Base-by-base conservation (phyloP, 2,329 filamentous ascomycete species). In the Fusarium pilosicola region DNA sequence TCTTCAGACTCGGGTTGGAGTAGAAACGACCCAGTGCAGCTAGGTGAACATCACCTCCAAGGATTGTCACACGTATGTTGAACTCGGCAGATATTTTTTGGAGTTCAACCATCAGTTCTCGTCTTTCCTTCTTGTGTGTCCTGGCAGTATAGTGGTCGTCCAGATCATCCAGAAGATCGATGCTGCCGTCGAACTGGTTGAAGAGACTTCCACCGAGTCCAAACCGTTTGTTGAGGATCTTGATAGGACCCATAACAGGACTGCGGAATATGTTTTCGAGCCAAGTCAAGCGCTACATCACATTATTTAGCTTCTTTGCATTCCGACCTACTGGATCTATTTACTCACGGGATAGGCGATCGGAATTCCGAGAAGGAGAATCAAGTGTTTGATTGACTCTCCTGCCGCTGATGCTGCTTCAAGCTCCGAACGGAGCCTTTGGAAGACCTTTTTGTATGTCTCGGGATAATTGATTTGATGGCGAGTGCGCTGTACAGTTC, bases 101-200 rank as follows among this genome's bases (percentile, higher is more conserved):
- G 44, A 99, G 87, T 74, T 93, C 90, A 77, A 94, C 89, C 45
- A 99, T 87, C 48, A 98, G 86, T 44, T 90, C 87, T 64, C 91
- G 91, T 49, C 96, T 93, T 86, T 98, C 96, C 68, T 90, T 88
- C 83, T 98, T 98, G 86, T 98, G 96, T 57, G 95, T 94, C 71
- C 91, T 91, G 11, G 95, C 94, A 4, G 96, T 98, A 85, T 98
- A 98, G 80, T 99, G 96, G 81, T 99, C 96, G 81, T 98, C 96
- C 26, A 97, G 87, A 76, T 97, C 95, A 80, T 98, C 95, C 22
- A 97, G 86, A 30, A 98, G 90, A 84, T 98, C 96, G 30, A 98
- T 93, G 62, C 93, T 95, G 57, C 96, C 96, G 77, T 98, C 96
- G 76, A 98, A 98, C 64, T 94, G 89, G 82, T 98, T 98, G 87